Evolutionary conservation across 2,329 filamentous ascomycete genomes (phyloP).

Genomic region (Cryphonectria parasitica): DNA sequence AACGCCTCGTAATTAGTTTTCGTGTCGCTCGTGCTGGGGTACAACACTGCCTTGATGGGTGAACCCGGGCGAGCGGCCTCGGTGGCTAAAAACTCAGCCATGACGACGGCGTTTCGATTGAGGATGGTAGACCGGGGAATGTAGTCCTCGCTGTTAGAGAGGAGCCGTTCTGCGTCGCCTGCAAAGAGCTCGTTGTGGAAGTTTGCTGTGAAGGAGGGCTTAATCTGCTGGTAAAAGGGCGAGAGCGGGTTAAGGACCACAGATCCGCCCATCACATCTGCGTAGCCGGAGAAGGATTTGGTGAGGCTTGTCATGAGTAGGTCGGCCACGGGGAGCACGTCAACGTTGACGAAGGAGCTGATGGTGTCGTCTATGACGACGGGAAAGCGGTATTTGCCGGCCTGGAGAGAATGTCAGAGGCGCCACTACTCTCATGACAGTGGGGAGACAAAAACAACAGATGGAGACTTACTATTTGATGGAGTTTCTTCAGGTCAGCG

Average conservation of each 20-base stretch:
- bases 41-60: conserved; percentile 47
- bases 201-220: conserved; percentile 34
- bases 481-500: conserved; percentile 45
- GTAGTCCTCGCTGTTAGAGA: conserved; percentile 54
- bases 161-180: conserved; percentile 50
- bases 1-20: conserved; percentile 44
- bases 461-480: conserved; percentile 43
- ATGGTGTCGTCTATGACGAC: conserved; percentile 54
- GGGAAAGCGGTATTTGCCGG: conserved; percentile 50
- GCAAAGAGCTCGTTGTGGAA: conserved; percentile 52
- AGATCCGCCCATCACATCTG: conserved; percentile 59
- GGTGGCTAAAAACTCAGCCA: conserved; percentile 48
- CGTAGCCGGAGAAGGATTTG: conserved; percentile 62
- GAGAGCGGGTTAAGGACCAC: conserved; percentile 53
- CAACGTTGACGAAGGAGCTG: conserved; percentile 52
- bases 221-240: conserved; percentile 44
- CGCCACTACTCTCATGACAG: conserved; percentile 7
- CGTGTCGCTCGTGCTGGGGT: conserved; percentile 44
- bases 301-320: conserved; percentile 57
- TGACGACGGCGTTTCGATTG: conserved; percentile 56
- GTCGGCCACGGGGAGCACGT: conserved; percentile 54
- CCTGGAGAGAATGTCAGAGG: conserved; percentile 26
- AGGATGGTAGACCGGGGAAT: conserved; percentile 59
- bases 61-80: conserved; percentile 43
- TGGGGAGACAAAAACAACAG: conserved; percentile 4